Evolutionary conservation across 345 rosid genomes (phyloP), one percentile per base, ranked within the genome.

Genomic region (Gossypium thurberi): DNA sequence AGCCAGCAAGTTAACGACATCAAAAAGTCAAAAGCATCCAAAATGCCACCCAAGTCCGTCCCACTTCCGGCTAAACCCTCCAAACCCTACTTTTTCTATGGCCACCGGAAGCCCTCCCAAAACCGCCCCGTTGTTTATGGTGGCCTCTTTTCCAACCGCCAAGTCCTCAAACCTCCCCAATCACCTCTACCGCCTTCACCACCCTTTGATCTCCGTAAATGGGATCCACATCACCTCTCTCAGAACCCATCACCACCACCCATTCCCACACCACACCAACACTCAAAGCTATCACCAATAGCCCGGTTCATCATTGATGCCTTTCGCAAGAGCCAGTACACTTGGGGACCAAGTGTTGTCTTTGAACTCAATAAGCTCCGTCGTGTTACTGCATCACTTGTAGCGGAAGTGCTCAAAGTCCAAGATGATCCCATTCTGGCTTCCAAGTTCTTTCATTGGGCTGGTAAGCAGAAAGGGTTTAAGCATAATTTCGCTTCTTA

Each of bases 391-490:
- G 88, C 98, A 5, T 76, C 82, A 46, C 89, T 86, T 7, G 96
- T 94, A 53, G 84, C 97, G 0, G 98, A 94, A 78, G 97, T 94
- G 42, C 78, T 94, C 58, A 94, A 88, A 74, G 74, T 78, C 50
- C 91, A 88, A 4, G 84, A 67, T 57, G 71, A 84, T 77, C 86
- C 97, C 43, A 75, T 75, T 1, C 28, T 89, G 3, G 95, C 94
- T 28, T 75, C 98, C n/a, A 90, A 88, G 82, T 89, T 92, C 88
- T 94, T 94, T 76, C 89, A 83, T 71, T 92, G 98, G 98, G 97
- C 96, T 6, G 98, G 97, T 53, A 92, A 88, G 80, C 98, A 94
- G 20, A 94, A 90, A 78, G 96, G 98, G 25, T 92, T 86, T 53
- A 77, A 74, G 14, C 98, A 90, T 56, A 87, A 79, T 72, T 94